Evolutionary conservation across 345 rosid species (phyloP).

Genomic region (Gossypium stocksii): DNA sequence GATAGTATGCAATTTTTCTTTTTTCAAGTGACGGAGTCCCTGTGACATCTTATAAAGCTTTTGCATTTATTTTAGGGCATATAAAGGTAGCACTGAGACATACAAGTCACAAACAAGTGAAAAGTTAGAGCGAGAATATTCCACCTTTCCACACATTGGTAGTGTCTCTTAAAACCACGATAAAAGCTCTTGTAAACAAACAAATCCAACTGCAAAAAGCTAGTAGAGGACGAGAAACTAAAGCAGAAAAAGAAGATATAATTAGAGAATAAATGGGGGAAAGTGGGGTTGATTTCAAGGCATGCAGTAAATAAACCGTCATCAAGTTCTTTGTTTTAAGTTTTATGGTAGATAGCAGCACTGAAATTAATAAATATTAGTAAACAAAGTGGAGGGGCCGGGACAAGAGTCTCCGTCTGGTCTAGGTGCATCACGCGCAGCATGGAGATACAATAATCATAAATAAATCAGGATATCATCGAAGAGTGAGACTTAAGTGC

Average conservation of each 20-base stretch:
- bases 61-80: no score
- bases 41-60: no score
- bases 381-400: not conserved
- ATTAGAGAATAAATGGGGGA: not conserved
- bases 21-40: no score
- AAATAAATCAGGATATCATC: not conserved
- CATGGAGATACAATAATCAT: constrained; percentile 20
- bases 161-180: not conserved
- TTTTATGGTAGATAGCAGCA: not conserved
- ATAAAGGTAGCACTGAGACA: not conserved
- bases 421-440: constrained; percentile 28
- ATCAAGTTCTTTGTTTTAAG: not conserved
- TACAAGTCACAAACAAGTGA: not conserved
- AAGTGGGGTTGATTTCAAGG: not conserved
- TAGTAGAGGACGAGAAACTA: not conserved
- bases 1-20: no score
- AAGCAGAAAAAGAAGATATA: not conserved
- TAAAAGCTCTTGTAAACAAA: constrained; percentile 8
- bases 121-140: constrained; percentile 15
- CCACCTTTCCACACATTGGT: constrained; percentile 13
- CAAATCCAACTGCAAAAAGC: constrained; percentile 9
- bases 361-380: constrained; percentile 5
- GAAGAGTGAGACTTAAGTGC: constrained; percentile 21
- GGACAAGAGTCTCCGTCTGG: not conserved
- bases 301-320: constrained; percentile 2